Evolutionary conservation across 1,139 yeast genomes (phyloP), one percentile per base, ranked within the genome.

Genomic region (Debaryomyces udenii): DNA sequence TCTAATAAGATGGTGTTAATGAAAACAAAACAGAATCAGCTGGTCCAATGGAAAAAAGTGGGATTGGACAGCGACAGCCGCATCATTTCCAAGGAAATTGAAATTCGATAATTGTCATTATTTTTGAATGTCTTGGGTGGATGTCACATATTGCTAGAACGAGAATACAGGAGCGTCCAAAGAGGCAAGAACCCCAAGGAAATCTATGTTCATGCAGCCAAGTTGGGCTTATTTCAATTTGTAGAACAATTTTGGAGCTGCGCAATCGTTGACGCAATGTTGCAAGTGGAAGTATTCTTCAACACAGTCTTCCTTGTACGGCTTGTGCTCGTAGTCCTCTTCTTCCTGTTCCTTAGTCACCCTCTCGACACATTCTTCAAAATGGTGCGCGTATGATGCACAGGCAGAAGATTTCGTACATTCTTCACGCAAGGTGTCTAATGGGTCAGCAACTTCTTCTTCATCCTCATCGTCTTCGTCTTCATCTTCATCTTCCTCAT

Each of bases 261-360:
- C 90, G 75, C 96, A 84, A 64, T 86, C 93, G 69, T 88, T 89
- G 61, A 91, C 62, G 76, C 96, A 89, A 70, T 93, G 98, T 68
- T 88, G 88, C 65, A 90, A 78, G 72, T 93, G 98, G 91, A 91
- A 91, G 73, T 86, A 93, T 73, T 93, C 99, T 71, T 93, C 98
- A 50, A 91, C 85, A 76, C 99, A 93, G 71, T 91, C 96, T 74
- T 91, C 98, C 72, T 91, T 90, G 77, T 88, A 78, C n/a, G 76
- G 83, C 60, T 78, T 78, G 43, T 84, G 82, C 27, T 72, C 96
- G 64, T 91, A 90, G 51, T 74, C 95, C 53, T 80, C 85, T 59
- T 88, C 91, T 71, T 88, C 86, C 75, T 76, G 79, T 59, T 83
- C 96, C 66, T 83, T 81, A 53, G 91, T 82, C 53, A 93, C 98